Conservation (phyloP, 441 rosid species). For the Biscutella laevigata region DNA sequence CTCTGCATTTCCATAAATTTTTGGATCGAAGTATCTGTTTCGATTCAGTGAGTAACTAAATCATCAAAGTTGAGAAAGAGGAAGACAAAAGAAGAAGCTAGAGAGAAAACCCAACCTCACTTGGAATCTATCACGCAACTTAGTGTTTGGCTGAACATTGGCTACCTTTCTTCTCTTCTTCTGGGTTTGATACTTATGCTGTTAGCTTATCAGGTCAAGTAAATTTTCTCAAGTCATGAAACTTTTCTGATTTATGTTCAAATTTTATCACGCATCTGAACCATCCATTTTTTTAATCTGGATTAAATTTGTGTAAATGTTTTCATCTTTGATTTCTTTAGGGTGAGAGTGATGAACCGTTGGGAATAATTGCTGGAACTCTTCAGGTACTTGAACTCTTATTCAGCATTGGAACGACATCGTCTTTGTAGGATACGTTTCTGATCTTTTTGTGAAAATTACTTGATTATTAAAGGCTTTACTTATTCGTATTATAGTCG, state of each 20-base stretch:
- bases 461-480: not conserved
- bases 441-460: no score
- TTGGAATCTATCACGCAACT: constrained; percentile 90
- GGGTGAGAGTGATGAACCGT: constrained; percentile 84
- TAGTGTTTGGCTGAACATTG: constrained; percentile 97
- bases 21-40: no score
- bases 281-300: no score
- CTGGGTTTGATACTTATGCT: constrained; percentile 77
- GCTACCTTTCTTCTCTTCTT: constrained; percentile 70
- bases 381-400: constrained; percentile 43
- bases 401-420: not conserved
- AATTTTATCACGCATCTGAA: no score
- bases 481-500: constrained; percentile 50
- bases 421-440: not conserved
- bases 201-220: constrained; percentile 84
- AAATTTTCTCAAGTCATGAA: not conserved
- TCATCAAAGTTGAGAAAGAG: no score
- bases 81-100: constrained; percentile 28
- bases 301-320: not conserved
- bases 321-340: constrained; percentile 13
- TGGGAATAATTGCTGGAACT: constrained; percentile 58
- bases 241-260: not conserved
- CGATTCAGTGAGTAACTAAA: no score
- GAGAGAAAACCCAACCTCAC: constrained; percentile 44
- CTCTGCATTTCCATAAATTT: no score